Evolutionary conservation across 345 rosid species (phyloP).

Genomic region (Lepidium didymum): DNA sequence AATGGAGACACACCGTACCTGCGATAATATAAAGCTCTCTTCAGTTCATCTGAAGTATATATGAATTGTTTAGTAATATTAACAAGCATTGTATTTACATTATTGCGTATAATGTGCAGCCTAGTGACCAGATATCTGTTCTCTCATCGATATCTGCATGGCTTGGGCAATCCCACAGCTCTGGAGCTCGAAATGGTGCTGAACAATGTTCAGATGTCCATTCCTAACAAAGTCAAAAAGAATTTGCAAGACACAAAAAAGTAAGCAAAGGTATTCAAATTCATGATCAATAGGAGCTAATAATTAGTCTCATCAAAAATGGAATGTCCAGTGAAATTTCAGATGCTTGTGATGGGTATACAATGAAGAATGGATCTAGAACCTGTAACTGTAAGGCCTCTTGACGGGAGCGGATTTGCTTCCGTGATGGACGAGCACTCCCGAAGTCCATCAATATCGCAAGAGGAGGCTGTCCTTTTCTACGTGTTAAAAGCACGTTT

Average conservation of each 20-base stretch:
- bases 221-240: slow-evolving; percentile 40
- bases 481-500: slow-evolving; percentile 54
- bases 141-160: slow-evolving; percentile 93
- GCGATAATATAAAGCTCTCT: not conserved
- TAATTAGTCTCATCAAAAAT: not conserved
- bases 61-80: not conserved
- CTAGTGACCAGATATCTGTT: slow-evolving; percentile 97
- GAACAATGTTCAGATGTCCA: slow-evolving; percentile 98
- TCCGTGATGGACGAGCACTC: slow-evolving; percentile 82
- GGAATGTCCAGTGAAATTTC: not conserved
- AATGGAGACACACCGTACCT: slow-evolving; percentile 97
- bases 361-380: slow-evolving; percentile 4
- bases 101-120: slow-evolving; percentile 95
- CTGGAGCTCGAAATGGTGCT: slow-evolving; percentile 98
- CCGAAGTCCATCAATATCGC: slow-evolving; percentile 99
- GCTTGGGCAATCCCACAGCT: slow-evolving; percentile 98
- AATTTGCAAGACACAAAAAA: not conserved
- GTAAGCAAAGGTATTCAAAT: not conserved
- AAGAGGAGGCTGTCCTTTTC: slow-evolving; percentile 74
- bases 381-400: slow-evolving; percentile 98
- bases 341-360: not conserved
- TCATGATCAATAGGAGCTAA: not conserved
- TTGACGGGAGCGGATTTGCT: slow-evolving; percentile 77
- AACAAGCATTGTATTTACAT: slow-evolving; percentile 46
- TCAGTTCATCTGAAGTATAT: not conserved